These are phyloP conservation scores for Protomyces lactucae-debilis DNA, from an alignment of 1,139 yeast species.

Conservation along the genomic window DNA sequence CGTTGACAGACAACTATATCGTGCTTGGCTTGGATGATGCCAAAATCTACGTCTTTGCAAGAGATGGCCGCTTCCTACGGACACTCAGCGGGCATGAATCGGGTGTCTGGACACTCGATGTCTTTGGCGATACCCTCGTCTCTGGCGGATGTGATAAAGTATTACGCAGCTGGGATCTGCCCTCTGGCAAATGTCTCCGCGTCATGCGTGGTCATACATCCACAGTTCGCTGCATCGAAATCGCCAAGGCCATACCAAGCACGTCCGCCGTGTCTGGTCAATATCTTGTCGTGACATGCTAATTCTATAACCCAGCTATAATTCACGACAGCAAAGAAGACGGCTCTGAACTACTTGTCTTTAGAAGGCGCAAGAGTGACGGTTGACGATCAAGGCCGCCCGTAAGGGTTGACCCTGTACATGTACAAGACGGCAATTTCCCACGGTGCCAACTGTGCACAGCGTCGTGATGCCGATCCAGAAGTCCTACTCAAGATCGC, in stretches of 20 bases:
- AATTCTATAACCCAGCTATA: too few species aligned
- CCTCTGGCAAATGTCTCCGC: slow-evolving; percentile 71
- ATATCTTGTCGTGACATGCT: slow-evolving; percentile 47
- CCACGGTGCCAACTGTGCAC: too few species aligned
- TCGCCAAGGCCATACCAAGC: slow-evolving; percentile 51
- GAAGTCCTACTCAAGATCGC: too few species aligned
- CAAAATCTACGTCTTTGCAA: slow-evolving; percentile 44
- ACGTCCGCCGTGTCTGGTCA: background rate
- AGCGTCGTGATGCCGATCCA: too few species aligned
- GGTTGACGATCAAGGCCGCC: too few species aligned
- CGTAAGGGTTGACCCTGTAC: too few species aligned
- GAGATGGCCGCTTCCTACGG: slow-evolving; percentile 56
- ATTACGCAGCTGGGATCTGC: slow-evolving; percentile 84
- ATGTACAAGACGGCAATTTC: too few species aligned
- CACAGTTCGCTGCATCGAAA: slow-evolving; percentile 90
- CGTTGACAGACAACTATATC: slow-evolving; percentile 42
- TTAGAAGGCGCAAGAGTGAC: too few species aligned
- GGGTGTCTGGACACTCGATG: slow-evolving; percentile 97
- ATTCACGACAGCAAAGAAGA: too few species aligned
- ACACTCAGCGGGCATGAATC: slow-evolving; percentile 81
- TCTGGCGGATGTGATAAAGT: slow-evolving; percentile 91
- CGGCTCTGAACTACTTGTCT: too few species aligned
- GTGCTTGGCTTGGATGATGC: slow-evolving; percentile 46
- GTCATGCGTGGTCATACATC: slow-evolving; percentile 89
- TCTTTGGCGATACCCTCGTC: slow-evolving; percentile 68